Evolutionary conservation across 2,329 filamentous ascomycete species (phyloP), one percentile per base, ranked within the genome.

Genomic region (Furcasterigmium furcatum): DNA sequence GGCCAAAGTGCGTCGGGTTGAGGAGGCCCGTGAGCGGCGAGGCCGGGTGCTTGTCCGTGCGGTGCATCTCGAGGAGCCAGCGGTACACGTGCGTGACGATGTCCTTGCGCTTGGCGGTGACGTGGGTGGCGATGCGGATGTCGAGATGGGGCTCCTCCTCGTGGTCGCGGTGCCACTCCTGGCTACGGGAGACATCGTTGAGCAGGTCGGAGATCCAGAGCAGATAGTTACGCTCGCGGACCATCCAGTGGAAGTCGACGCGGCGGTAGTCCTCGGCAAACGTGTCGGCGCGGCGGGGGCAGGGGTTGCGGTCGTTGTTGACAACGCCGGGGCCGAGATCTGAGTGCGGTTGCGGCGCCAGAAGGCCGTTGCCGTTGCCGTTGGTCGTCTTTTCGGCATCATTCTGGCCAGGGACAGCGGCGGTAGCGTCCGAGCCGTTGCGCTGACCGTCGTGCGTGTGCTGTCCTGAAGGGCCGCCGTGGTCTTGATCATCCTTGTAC

Each of bases 231-330:
- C 71, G 68, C 39, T 81, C 76, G 19, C 77, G 74, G 1, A 81
- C 77, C 51, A 77, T 78, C 78, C 79, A 82, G 58, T 82, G 77
- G 47, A 82, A 80, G 53, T 82, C 78, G 1, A 80, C 71, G 4
- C 76, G 69, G 27, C 77, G 70, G 50, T 74, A 72, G 45, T 64
- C 60, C 19, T 62, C 52, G 2, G 62, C 55, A 25, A 66, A 68
- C 2, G 55, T 57, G 5, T 55, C 54, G 1, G 54, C 45, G 6
- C 46, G 1, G 52, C 27, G 2, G 55, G 49, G 24, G 1, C 41
- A 46, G 24, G 41, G 36, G 25, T 40, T 43, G 13, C 24, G 49
- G 47, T 42, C 19, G 41, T 49, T 40, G 29, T 52, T 49, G 13
- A 55, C 41, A 4, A 49, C 41, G 16, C 57, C 50, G 19, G n/a